phyloP scores from a whole-genome alignment of 2,329 filamentous ascomycete genomes.

The Nigrograna mackinnonii region DNA sequence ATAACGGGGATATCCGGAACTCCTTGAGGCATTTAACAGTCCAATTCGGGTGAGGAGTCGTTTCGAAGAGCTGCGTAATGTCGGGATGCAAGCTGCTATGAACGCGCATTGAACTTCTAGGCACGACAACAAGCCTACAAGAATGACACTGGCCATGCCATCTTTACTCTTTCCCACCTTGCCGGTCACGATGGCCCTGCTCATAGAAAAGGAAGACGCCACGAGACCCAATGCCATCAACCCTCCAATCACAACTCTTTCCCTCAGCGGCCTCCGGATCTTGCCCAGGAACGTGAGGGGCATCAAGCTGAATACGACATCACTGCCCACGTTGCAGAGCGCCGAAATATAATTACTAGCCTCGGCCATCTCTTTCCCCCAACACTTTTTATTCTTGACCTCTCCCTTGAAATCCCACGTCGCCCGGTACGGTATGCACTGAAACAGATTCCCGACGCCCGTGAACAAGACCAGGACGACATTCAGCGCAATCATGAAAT shows the following conservation, averaged over 20 bases:
- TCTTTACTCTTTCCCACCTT: neutral
- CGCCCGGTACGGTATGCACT: conserved; percentile 12
- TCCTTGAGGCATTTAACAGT: neutral
- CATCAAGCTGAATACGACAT: conserved; percentile 16
- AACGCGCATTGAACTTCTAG: conserved; percentile 12
- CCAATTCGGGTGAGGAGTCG: conserved; percentile 6
- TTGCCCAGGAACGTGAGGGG: conserved; percentile 19
- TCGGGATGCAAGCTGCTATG: conserved; percentile 17
- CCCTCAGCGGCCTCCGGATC: conserved; percentile 12
- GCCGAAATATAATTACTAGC: conserved; percentile 5
- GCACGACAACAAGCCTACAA: conserved; percentile 9
- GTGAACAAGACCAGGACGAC: conserved; percentile 13
- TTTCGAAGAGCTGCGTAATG: conserved; percentile 10
- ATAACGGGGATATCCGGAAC: conserved; percentile 5
- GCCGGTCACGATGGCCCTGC: conserved; percentile 4
- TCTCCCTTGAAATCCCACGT: conserved; percentile 9
- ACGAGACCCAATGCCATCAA: conserved; percentile 16
- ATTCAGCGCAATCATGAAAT: conserved; percentile 13
- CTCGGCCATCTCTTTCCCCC: conserved; percentile 1
- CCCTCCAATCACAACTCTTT: conserved; percentile 12
- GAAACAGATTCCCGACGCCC: conserved; percentile 9
- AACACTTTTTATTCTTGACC: conserved; percentile 11
- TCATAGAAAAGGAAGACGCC: conserved; percentile 11
- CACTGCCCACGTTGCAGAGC: conserved; percentile 8
- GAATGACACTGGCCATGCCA: neutral